These are phyloP conservation scores for Azolla pinnata DNA, from an alignment of 75 land plant species.

Conservation along the genomic window DNA sequence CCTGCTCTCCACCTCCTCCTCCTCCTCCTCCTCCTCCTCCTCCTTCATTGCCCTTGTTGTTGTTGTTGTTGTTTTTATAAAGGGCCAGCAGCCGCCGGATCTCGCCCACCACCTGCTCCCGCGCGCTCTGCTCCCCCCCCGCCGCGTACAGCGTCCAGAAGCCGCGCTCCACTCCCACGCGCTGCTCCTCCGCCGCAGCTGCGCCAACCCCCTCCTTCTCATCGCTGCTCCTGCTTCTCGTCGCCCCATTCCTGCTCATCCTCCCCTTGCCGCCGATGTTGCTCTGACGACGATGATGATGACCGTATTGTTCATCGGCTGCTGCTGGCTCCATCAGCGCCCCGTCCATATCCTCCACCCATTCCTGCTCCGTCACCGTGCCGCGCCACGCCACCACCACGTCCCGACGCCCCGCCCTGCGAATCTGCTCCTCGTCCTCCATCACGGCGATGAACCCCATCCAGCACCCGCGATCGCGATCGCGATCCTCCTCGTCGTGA, in stretches of 20 bases:
- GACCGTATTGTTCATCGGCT: no score
- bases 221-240: not conserved
- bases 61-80: slow-evolving; percentile 7
- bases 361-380: slow-evolving; percentile 65
- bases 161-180: slow-evolving; percentile 29
- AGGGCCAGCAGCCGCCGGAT: slow-evolving; percentile 16
- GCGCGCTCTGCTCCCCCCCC: slow-evolving; percentile 34
- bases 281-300: no score
- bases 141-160: slow-evolving; percentile 42
- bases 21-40: no score
- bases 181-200: not conserved
- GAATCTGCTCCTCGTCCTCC: slow-evolving; percentile 25
- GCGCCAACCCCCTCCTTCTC: not conserved
- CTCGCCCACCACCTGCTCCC: slow-evolving; percentile 35
- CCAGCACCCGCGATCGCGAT: slow-evolving; percentile 33
- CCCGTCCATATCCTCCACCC: slow-evolving; percentile 43
- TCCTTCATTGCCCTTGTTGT: no score
- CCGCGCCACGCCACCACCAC: slow-evolving; percentile 66
- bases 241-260: no score
- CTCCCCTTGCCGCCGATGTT: no score
- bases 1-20: no score
- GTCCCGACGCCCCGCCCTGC: slow-evolving; percentile 45
- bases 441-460: slow-evolving; percentile 75
- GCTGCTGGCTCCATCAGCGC: not conserved
- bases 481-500: slow-evolving; percentile 22